These are phyloP conservation scores for Schizophyllum amplum DNA, from an alignment of 1,284 basidiomycete species.

Conservation along the genomic window DNA sequence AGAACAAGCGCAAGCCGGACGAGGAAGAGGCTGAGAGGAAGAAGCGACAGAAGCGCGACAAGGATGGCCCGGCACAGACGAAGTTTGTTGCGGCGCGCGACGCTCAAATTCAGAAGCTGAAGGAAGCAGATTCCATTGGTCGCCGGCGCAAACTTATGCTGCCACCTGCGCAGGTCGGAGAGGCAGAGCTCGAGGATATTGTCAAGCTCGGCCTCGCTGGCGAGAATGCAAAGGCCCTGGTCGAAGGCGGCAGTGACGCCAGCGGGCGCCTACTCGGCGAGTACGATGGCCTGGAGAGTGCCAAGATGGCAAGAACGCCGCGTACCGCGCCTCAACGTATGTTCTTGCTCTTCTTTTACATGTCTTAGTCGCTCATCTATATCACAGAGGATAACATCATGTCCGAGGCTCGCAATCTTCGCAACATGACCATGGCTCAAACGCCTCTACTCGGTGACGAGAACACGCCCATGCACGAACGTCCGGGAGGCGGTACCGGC, in stretches of 20 bases:
- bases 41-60: slow-evolving; percentile 72
- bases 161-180: slow-evolving; percentile 92
- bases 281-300: slow-evolving; percentile 84
- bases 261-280: slow-evolving; percentile 85
- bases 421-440: slow-evolving; percentile 87
- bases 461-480: slow-evolving; percentile 85
- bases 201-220: slow-evolving; percentile 96
- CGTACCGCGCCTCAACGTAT: slow-evolving; percentile 85
- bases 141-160: slow-evolving; percentile 81
- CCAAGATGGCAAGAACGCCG: slow-evolving; percentile 87
- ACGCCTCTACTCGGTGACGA: slow-evolving; percentile 96
- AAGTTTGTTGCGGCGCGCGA: slow-evolving; percentile 93
- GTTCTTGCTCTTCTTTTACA: slow-evolving; percentile 23
- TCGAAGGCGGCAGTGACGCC: slow-evolving; percentile 74
- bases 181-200: slow-evolving; percentile 93
- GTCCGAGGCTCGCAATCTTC: slow-evolving; percentile 90
- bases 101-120: slow-evolving; percentile 94
- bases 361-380: slow-evolving; percentile 7
- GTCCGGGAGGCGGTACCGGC: slow-evolving; percentile 70
- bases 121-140: slow-evolving; percentile 94
- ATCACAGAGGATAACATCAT: slow-evolving; percentile 89
- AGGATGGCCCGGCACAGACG: slow-evolving; percentile 60
- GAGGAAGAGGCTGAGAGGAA: slow-evolving; percentile 80
- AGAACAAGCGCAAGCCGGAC: slow-evolving; percentile 91
- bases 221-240: slow-evolving; percentile 81